phyloP scores from a whole-genome alignment of 768 basidiomycete genomes.

The Leucosporidium scottii region DNA sequence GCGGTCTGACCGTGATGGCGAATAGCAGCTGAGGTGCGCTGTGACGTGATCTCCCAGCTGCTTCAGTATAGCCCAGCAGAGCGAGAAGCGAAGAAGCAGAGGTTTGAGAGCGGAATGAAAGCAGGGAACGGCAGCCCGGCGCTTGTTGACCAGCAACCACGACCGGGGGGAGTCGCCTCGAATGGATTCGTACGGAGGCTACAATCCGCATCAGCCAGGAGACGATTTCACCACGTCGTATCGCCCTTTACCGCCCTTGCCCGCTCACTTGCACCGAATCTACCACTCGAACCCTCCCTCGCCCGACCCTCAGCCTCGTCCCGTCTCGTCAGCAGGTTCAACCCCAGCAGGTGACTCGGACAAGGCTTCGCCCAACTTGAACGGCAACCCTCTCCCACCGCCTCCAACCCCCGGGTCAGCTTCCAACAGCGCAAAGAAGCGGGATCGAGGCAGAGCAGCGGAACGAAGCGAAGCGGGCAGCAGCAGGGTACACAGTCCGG shows the following conservation, averaged over 20 bases:
- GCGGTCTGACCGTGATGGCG: too few relatives aligned
- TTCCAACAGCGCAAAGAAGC: not conserved
- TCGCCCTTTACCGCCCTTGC: not conserved
- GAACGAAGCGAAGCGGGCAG: not conserved
- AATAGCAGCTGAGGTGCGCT: too few relatives aligned
- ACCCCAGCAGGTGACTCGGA: not conserved
- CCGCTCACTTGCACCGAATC: not conserved
- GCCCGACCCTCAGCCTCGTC: not conserved
- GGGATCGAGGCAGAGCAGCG: not conserved
- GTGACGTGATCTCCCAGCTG: too few relatives aligned
- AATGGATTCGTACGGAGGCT: too few relatives aligned
- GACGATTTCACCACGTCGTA: not conserved
- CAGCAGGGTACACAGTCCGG: not conserved
- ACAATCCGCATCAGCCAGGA: too few relatives aligned
- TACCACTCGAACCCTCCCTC: not conserved
- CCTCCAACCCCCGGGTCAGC: not conserved
- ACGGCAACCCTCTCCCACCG: not conserved
- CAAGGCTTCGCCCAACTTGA: not conserved
- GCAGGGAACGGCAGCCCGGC: too few relatives aligned
- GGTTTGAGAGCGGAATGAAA: too few relatives aligned
- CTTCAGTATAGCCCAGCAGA: too few relatives aligned
- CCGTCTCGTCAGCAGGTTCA: not conserved
- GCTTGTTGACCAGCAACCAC: too few relatives aligned
- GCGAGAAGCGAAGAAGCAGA: too few relatives aligned
- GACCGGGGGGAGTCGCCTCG: too few relatives aligned